Evolutionary conservation across 345 rosid species (phyloP).

Genomic region (Syzygium grande): DNA sequence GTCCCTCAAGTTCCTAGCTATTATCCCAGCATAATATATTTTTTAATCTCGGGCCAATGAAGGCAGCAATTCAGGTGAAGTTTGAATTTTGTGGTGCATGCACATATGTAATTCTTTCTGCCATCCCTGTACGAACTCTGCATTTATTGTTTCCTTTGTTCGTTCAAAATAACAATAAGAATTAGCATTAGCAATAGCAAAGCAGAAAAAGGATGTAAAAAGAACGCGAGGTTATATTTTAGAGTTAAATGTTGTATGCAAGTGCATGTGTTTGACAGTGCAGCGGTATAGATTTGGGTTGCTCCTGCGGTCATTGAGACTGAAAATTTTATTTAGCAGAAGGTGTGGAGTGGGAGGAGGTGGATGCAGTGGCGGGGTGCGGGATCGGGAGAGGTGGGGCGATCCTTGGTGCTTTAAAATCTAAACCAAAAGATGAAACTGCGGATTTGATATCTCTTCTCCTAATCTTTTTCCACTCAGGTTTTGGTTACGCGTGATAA

Average conservation of each 20-base stretch:
- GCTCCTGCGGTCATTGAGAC: not conserved
- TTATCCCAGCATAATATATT: not conserved
- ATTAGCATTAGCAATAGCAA: not conserved
- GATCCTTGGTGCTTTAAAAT: not conserved
- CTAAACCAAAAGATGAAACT: not conserved
- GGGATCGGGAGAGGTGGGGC: not conserved
- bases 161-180: slow-evolving; percentile 13
- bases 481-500: not conserved
- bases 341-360: not conserved
- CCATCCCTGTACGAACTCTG: not conserved
- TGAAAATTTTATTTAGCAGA: not conserved
- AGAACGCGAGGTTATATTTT: not conserved
- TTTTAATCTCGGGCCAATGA: not conserved
- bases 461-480: not conserved
- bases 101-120: not conserved
- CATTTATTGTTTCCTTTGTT: slow-evolving; percentile 23
- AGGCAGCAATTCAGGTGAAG: not conserved
- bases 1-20: not conserved
- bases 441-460: not conserved
- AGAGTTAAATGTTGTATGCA: not conserved
- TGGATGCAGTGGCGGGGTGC: not conserved
- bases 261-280: not conserved
- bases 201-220: slow-evolving; percentile 13
- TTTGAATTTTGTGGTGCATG: not conserved
- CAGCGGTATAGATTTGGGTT: not conserved